Percentiles rank a stretch among this genome's conserved stretches.
Conservation (phyloP, 148 eudicot genomes). For the Fallopia convolvulus region DNA sequence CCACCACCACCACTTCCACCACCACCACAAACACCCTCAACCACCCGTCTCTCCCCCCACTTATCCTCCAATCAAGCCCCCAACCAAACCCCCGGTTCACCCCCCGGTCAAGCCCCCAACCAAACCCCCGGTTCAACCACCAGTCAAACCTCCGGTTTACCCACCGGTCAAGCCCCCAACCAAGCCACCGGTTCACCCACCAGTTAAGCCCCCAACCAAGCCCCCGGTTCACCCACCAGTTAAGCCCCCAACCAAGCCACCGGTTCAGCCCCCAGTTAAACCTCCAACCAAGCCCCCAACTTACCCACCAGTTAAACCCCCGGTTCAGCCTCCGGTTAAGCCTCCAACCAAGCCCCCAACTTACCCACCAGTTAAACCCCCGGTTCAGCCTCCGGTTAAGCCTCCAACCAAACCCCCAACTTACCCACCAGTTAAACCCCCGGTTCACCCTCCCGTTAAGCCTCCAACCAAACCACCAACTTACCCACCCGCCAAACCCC, state of each 20-base stretch:
- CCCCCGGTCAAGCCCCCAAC: slow-evolving; percentile 6
- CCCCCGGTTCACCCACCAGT: background rate
- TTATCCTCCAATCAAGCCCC: slow-evolving; percentile 1
- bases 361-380: slow-evolving; percentile 1
- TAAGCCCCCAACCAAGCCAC: background rate
- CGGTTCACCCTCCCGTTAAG: slow-evolving; percentile 7
- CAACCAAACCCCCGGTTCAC: background rate
- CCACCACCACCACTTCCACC: background rate
- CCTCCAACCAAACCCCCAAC: slow-evolving; percentile 4
- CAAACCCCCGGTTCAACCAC: slow-evolving; percentile 12
- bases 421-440: slow-evolving; percentile 4
- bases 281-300: background rate
- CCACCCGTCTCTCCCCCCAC: slow-evolving; percentile 13
- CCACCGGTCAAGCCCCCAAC: slow-evolving; percentile 11
- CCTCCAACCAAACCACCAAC: slow-evolving; percentile 9
- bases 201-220: background rate
- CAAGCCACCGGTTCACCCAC: slow-evolving; percentile 1
- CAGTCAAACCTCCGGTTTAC: background rate
- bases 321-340: background rate
- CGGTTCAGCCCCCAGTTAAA: background rate
- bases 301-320: background rate
- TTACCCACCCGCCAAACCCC: slow-evolving; percentile 2
- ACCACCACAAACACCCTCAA: background rate
- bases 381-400: slow-evolving; percentile 3
- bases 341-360: slow-evolving; percentile 17